phyloP scores from a whole-genome alignment of 192 early-diverging fungal species.

The Coemansia sp. region DNA sequence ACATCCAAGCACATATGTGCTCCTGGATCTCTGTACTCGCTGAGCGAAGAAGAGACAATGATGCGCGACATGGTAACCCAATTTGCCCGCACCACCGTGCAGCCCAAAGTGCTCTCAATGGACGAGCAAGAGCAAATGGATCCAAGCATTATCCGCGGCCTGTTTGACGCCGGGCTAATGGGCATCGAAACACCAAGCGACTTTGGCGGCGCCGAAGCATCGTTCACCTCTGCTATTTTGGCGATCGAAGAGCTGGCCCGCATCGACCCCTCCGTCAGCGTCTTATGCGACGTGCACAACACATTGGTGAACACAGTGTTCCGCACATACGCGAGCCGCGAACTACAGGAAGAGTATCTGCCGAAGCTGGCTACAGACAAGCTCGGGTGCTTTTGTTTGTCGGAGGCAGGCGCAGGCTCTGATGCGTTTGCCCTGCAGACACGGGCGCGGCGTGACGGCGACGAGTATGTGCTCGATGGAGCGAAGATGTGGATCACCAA shows the following conservation, averaged over 20 bases:
- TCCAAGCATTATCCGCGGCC: conserved; percentile 69
- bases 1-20: no score
- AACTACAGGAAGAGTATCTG: conserved; percentile 80
- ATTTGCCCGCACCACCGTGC: conserved; percentile 80
- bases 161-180: conserved; percentile 95
- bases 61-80: conserved; percentile 71
- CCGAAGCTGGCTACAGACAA: conserved; percentile 76
- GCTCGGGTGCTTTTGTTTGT: conserved; percentile 92
- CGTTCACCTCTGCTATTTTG: conserved; percentile 80
- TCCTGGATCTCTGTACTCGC: conserved; percentile 20
- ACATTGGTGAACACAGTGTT: conserved; percentile 94
- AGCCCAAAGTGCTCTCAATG: conserved; percentile 85
- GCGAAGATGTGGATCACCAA: conserved; percentile 96
- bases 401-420: conserved; percentile 86
- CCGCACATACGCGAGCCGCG: conserved; percentile 72
- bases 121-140: conserved; percentile 88
- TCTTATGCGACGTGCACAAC: conserved; percentile 95
- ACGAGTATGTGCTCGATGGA: conserved; percentile 87
- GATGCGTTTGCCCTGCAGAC: conserved; percentile 94
- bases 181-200: conserved; percentile 83
- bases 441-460: conserved; percentile 78
- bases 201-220: conserved; percentile 76
- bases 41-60: conserved; percentile 87
- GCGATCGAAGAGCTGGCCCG: conserved; percentile 93
- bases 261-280: conserved; percentile 89